Conservation (phyloP, 2,329 filamentous ascomycete genomes). For the Aureobasidium sp. region DNA sequence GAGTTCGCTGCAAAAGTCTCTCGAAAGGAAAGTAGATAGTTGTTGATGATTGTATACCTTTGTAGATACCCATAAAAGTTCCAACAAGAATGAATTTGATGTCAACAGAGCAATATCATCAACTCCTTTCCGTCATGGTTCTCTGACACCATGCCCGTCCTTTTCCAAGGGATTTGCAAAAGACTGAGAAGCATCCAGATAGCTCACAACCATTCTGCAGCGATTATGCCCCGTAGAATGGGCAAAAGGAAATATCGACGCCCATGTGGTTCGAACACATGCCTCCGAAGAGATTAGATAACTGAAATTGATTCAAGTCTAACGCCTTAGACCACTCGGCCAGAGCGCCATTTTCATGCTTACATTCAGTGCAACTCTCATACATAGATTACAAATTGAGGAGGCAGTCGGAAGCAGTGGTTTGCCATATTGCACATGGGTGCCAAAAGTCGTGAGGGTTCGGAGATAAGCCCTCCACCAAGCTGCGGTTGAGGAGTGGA, state of each 20-base stretch:
- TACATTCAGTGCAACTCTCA: too few relatives aligned
- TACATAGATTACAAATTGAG: too few relatives aligned
- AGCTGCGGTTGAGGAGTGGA: too few relatives aligned
- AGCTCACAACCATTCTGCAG: neutral
- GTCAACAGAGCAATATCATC: neutral
- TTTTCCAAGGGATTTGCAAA: neutral
- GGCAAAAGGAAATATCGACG: conserved; percentile 16
- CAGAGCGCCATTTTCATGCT: too few relatives aligned
- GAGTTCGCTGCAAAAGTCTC: neutral
- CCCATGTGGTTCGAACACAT: conserved; percentile 21
- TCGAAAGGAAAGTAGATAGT: neutral
- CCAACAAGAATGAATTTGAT: neutral
- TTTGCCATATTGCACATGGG: too few relatives aligned
- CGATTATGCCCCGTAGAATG: too few relatives aligned
- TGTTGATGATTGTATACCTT: too few relatives aligned
- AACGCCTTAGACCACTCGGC: conserved; percentile 22
- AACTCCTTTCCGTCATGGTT: neutral
- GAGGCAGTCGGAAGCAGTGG: too few relatives aligned
- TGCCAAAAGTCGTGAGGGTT: too few relatives aligned
- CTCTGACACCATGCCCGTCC: neutral
- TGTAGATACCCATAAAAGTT: neutral
- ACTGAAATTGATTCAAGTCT: conserved; percentile 20
- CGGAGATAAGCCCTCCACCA: too few relatives aligned
- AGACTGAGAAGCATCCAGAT: neutral
- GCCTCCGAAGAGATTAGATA: conserved; percentile 20